Base-by-base conservation (phyloP, 139 green algal species). In the Yamagishiella unicocca region DNA sequence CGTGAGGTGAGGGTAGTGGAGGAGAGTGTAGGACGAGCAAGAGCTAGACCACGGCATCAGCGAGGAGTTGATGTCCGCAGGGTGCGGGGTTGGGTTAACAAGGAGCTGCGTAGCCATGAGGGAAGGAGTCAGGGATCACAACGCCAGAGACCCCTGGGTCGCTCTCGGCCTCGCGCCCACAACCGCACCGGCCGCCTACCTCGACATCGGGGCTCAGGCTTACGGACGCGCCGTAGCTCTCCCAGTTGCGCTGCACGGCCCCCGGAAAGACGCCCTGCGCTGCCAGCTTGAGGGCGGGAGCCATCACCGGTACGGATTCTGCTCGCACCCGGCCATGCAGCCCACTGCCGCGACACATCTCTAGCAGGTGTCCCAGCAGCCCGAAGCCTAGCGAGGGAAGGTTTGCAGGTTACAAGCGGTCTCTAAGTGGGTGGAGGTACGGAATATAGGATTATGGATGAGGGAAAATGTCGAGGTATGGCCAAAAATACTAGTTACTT, bases 301-400 rank as follows among this genome's bases (percentile, higher is more conserved):
- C 58, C 88, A 91, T 87, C 35, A 91, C 3, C n/a, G 88, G 88
- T 61, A 91, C 53, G 53, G 75, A 58, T 2, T 17, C 68, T 10
- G 76, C 75, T 0, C 31, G 8, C 24, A 91, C 46, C 3, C 31
- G 33, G 19, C 74, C 88, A 19, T 45, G n/a, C 29, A 91, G 40
- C 21, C 66, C 40, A 4, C 66, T 84, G 66, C 88, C 88, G 10
- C 82, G 72, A 19, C 73, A 82, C 50, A 91, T 75, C 81, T 91
- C 88, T 42, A 91, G 45, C 82, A 91, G 74, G 54, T 91, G 88
- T 0, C 88, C 88, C 50, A 82, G 61, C 22, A 91, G 75, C 0
- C 82, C 88, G 45, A 91, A 91, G n/a, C 79, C 79, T 85, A 27
- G 12, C 2, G 72, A 1, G 31, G 31, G n/a, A n/a, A n/a, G n/a